Percentiles rank a stretch among this genome's conserved stretches.
These are phyloP conservation scores for Phytophthora multivora DNA, from an alignment of 352 stramenopile species.

Conservation along the genomic window DNA sequence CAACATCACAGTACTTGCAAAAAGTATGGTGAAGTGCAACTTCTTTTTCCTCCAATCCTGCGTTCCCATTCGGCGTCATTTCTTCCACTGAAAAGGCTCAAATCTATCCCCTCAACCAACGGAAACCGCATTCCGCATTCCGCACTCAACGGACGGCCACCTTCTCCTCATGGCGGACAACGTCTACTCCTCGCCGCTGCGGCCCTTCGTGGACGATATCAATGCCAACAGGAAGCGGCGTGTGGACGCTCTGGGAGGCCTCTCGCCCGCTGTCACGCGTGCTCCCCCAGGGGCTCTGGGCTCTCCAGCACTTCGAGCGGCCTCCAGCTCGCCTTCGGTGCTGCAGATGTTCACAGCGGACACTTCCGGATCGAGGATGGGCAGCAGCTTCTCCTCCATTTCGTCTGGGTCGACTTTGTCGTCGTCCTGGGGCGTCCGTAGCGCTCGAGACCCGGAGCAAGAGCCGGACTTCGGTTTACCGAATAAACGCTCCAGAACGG, in stretches of 20 bases:
- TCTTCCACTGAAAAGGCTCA: conserved; percentile 4
- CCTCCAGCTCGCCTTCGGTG: conserved; percentile 18
- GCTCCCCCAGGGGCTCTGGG: conserved; percentile 8
- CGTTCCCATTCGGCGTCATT: conserved; percentile 1
- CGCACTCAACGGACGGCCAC: conserved; percentile 17
- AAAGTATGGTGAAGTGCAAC: conserved; percentile 27
- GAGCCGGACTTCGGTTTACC: conserved; percentile 34
- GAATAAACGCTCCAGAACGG: conserved; percentile 34
- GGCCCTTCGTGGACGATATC: conserved; percentile 26
- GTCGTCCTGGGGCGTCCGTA: conserved; percentile 32
- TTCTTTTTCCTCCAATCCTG: conserved; percentile 21
- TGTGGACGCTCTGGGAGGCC: conserved; percentile 20
- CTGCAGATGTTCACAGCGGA: conserved; percentile 32
- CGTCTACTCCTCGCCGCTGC: conserved; percentile 23
- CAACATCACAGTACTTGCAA: conserved; percentile 3
- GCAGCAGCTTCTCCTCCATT: conserved; percentile 24
- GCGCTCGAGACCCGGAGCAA: conserved; percentile 36
- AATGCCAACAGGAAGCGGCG: conserved; percentile 30
- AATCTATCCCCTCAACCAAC: background rate
- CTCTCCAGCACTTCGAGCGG: conserved; percentile 11
- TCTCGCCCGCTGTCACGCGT: conserved; percentile 24
- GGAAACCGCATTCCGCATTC: conserved; percentile 24
- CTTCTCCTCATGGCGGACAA: conserved; percentile 26
- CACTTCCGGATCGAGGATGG: background rate
- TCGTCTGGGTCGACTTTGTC: conserved; percentile 26